Conservation (phyloP, 192 early-diverging fungal genomes). For the Martensiomyces pterosporus region DNA sequence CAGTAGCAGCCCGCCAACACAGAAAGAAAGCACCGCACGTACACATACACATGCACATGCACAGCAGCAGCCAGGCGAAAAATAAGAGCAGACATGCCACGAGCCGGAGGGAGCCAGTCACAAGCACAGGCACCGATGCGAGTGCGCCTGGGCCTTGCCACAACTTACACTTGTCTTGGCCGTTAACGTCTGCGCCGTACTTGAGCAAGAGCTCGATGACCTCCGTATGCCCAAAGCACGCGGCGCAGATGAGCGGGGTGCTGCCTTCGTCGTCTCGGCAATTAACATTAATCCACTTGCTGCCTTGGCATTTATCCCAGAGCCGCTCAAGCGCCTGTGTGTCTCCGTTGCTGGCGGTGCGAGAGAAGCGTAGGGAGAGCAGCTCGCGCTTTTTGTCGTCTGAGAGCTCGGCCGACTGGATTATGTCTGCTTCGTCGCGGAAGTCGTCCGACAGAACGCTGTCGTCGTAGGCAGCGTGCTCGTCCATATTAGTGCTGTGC, state of each 20-base stretch:
- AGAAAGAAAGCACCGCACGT: too few relatives aligned
- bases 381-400: constrained; percentile 54
- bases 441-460: constrained; percentile 23
- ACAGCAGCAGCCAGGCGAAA: too few relatives aligned
- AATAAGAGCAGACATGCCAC: too few relatives aligned
- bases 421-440: constrained; percentile 33
- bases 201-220: constrained; percentile 67
- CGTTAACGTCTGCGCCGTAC: constrained; percentile 71
- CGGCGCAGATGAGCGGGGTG: constrained; percentile 82
- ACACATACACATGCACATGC: too few relatives aligned
- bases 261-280: constrained; percentile 81
- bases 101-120: too few relatives aligned
- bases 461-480: constrained; percentile 14
- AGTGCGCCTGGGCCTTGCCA: too few relatives aligned
- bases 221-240: constrained; percentile 78
- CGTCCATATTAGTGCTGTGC: constrained; percentile 10
- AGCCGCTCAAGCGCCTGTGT: constrained; percentile 57
- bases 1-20: too few relatives aligned
- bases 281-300: constrained; percentile 70
- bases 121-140: too few relatives aligned
- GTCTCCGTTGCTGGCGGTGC: constrained; percentile 73
- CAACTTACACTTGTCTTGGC: constrained; percentile 72
- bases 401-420: constrained; percentile 36
- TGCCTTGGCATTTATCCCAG: constrained; percentile 52
- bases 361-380: constrained; percentile 62